Base-by-base conservation (phyloP, 2,329 filamentous ascomycete genomes). In the Lasiodiplodia hormozganensis region DNA sequence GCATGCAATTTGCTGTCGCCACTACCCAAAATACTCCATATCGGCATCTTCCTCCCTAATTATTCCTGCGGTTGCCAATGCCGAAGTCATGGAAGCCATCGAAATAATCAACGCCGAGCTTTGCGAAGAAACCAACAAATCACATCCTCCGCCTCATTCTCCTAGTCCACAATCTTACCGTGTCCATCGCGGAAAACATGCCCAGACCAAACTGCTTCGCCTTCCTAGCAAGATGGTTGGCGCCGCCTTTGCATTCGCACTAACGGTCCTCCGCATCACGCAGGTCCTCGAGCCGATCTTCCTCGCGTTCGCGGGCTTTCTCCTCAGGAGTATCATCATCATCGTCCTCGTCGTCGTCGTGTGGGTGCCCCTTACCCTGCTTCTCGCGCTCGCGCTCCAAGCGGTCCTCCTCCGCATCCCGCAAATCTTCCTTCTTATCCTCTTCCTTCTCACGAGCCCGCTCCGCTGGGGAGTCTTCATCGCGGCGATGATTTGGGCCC, bases 361-460 rank as follows among this genome's bases (percentile, higher is more conserved):
- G 28, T 4, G 28, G 21, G 18, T 18, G 28, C 7, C 53, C 53
- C 53, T 56, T 18, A 12, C 12, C 23, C 51, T 53, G 11, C 10
- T 34, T 7, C 23, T 28, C 64, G 23, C 53, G 31, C 57, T 38
- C 36, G 6, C 64, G 38, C 51, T 57, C 64, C 28, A 40, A 54
- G 47, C 64, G 40, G 62, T 38, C 34, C 57, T 60, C 36, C 36
- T 58, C 34, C 7, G 56, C 56, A 14, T 43, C 56, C 4, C n/a
- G 34, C 3, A 23, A 12, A 21, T 58, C 36, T 12, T 58, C 56
- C 36, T 14, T 14, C 4, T 12, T 10, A 6, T 57, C 54, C 18
- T 57, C 54, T n/a, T 40, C 31, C n/a, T 18, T 7, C 36, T 60
- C 56, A 21, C 56, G 56, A 18, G 31, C 54, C 2, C 25, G 18